Evolutionary conservation across 2,329 filamentous ascomycete genomes (phyloP).

Genomic region (Coleophoma cylindrospora): DNA sequence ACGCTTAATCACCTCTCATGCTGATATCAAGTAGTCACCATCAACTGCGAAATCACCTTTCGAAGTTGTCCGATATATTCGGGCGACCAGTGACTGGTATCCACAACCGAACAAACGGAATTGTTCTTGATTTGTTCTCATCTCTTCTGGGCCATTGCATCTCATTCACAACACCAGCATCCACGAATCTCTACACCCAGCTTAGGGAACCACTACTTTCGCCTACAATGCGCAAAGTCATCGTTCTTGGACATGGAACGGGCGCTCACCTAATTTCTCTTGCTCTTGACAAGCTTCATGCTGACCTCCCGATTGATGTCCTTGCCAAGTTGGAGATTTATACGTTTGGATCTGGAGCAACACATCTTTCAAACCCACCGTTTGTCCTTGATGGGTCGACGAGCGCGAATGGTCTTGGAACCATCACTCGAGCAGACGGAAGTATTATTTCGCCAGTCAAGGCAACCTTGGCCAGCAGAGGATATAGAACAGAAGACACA

Average conservation of each 20-base stretch:
- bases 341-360: slow-evolving; percentile 72
- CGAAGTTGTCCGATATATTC: slow-evolving; percentile 66
- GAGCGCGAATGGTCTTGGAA: background rate
- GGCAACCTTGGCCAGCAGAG: background rate
- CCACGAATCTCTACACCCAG: slow-evolving; percentile 52
- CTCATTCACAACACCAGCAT: slow-evolving; percentile 61
- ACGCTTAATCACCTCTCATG: background rate
- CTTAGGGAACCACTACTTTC: slow-evolving; percentile 60
- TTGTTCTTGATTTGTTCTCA: slow-evolving; percentile 70
- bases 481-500: slow-evolving; percentile 1
- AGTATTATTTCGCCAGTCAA: slow-evolving; percentile 1
- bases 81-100: slow-evolving; percentile 64
- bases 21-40: slow-evolving; percentile 33
- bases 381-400: background rate
- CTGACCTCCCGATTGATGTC: slow-evolving; percentile 59
- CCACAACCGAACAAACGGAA: slow-evolving; percentile 67
- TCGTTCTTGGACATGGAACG: slow-evolving; percentile 71
- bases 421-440: background rate
- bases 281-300: slow-evolving; percentile 68
- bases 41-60: slow-evolving; percentile 64
- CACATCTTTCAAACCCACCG: slow-evolving; percentile 73
- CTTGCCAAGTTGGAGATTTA: slow-evolving; percentile 66
- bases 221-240: slow-evolving; percentile 56
- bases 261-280: slow-evolving; percentile 69
- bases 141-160: slow-evolving; percentile 71